Percentiles rank a stretch among this genome's conserved stretches.
These are phyloP conservation scores for Mucor lusitanicus DNA, from an alignment of 371 early-diverging fungal species.

Conservation along the genomic window DNA sequence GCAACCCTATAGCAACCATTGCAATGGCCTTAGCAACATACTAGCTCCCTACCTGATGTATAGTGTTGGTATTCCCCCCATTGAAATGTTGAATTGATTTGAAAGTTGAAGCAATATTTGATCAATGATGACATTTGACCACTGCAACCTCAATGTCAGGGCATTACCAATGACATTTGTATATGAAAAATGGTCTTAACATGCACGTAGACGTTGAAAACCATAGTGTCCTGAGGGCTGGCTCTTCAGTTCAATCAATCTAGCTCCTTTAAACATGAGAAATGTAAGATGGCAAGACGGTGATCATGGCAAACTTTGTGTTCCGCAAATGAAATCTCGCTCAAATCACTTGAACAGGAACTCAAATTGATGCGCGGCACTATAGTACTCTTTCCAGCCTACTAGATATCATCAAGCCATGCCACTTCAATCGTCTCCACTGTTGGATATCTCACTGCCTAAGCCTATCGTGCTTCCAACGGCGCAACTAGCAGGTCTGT, in stretches of 20 bases:
- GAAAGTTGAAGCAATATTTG: neutral
- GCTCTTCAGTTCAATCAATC: no score
- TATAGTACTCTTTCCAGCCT: neutral
- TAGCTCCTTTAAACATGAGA: neutral
- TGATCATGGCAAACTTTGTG: neutral
- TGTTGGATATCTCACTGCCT: slow-evolving; percentile 12
- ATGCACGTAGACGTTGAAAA: no score
- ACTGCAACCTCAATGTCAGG: neutral
- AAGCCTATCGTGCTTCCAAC: slow-evolving; percentile 16
- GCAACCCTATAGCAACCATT: neutral
- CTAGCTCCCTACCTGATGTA: neutral
- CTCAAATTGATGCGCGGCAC: neutral
- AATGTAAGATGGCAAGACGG: neutral
- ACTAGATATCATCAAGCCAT: neutral
- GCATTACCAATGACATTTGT: neutral
- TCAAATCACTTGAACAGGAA: neutral
- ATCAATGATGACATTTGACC: neutral
- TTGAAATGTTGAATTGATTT: neutral
- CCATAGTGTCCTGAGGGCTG: no score
- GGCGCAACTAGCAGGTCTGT: slow-evolving; percentile 14
- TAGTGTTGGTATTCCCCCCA: neutral
- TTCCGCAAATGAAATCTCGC: neutral
- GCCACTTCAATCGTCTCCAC: slow-evolving; percentile 8
- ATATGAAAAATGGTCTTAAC: neutral
- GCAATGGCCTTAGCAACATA: neutral